These are phyloP conservation scores for Clitoria ternatea DNA, from an alignment of 306 rosid species.

Conservation along the genomic window DNA sequence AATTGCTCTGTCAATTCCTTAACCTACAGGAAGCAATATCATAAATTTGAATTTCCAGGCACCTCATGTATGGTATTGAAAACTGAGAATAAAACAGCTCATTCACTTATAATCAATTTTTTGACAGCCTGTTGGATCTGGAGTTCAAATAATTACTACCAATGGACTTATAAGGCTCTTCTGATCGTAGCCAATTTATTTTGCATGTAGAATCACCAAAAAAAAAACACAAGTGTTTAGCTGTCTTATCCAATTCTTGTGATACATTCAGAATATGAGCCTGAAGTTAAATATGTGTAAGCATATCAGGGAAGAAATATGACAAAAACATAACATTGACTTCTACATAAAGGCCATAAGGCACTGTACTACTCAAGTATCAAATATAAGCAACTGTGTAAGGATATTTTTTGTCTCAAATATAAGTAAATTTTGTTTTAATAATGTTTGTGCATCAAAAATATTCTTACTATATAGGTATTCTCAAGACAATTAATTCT, in stretches of 20 bases:
- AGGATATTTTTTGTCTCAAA: no score
- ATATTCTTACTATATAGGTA: no score
- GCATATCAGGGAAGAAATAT: neutral
- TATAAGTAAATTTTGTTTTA: no score
- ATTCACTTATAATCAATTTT: neutral
- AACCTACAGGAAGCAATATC: constrained; percentile 48
- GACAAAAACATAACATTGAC: neutral
- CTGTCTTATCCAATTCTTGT: neutral
- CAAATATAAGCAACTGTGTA: no score
- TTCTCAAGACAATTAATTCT: no score
- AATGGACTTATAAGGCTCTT: neutral
- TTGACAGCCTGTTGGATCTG: neutral
- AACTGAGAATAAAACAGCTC: neutral
- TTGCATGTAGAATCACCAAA: neutral
- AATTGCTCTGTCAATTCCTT: constrained; percentile 84
- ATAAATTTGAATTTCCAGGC: constrained; percentile 21
- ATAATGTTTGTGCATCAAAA: no score
- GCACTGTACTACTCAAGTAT: neutral
- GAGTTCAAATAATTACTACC: neutral
- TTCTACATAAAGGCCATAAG: neutral
- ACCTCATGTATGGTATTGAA: neutral
- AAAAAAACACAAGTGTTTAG: neutral
- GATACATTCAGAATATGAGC: neutral
- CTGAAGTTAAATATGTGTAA: neutral
- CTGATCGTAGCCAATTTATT: neutral